phyloP scores from a whole-genome alignment of 768 basidiomycete species.

The Lactarius sanguifluus region DNA sequence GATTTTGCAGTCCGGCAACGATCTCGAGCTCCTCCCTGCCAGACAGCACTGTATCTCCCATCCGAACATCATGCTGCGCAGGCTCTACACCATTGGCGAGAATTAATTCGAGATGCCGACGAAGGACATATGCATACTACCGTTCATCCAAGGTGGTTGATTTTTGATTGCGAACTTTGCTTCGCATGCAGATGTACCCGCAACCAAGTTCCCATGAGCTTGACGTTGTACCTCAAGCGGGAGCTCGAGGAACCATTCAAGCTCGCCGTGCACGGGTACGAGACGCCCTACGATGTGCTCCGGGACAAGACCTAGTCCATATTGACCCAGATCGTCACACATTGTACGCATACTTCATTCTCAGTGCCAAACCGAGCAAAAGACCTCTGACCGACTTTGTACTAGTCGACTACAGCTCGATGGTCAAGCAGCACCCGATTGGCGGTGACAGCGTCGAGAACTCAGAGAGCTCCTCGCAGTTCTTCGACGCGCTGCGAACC shows the following conservation, averaged over 20 bases:
- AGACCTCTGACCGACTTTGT: not conserved
- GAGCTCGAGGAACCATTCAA: constrained; percentile 53
- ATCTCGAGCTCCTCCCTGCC: constrained; percentile 72
- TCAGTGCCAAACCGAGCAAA: not conserved
- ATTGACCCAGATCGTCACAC: constrained; percentile 81
- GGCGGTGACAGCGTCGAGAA: constrained; percentile 77
- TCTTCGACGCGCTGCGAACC: constrained; percentile 77
- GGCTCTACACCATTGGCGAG: constrained; percentile 77
- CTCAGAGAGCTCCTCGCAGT: constrained; percentile 67
- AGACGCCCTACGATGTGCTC: constrained; percentile 77
- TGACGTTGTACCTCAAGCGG: constrained; percentile 85
- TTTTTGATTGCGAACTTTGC: not conserved
- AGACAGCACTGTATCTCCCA: constrained; percentile 86
- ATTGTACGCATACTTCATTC: constrained; percentile 53
- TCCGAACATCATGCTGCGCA: constrained; percentile 78
- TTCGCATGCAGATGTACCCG: constrained; percentile 61
- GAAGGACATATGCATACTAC: constrained; percentile 67
- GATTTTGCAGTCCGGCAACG: constrained; percentile 78
- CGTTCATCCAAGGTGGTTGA: not conserved
- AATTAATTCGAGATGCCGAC: constrained; percentile 87
- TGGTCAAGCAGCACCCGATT: constrained; percentile 78
- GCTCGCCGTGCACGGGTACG: constrained; percentile 81
- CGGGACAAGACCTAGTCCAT: constrained; percentile 85
- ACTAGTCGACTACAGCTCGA: constrained; percentile 53
- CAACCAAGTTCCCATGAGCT: constrained; percentile 81